Conservation (phyloP, 2,329 filamentous ascomycete species). For the Ophiocordyceps camponoti-saundersi region DNA sequence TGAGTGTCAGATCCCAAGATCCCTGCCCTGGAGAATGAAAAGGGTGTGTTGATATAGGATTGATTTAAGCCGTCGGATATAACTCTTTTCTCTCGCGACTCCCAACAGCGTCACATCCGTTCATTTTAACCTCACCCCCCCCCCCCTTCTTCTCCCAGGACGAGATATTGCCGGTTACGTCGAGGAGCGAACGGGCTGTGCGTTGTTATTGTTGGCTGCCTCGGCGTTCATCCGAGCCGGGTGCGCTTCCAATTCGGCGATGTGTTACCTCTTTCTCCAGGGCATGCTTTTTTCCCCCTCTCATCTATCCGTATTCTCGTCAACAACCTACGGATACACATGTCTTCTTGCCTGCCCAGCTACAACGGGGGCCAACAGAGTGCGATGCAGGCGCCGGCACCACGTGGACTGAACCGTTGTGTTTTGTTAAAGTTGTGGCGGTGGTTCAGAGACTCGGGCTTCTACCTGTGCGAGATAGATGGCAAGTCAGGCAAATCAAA, state of each 20-base stretch:
- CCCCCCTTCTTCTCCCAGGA: background rate
- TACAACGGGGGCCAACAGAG: no score
- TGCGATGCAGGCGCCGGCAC: background rate
- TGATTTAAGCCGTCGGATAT: background rate
- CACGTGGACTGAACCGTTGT: slow-evolving; percentile 1
- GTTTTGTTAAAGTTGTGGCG: background rate
- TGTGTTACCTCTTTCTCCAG: background rate
- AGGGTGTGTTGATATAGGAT: background rate
- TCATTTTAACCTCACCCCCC: background rate
- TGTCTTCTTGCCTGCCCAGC: background rate
- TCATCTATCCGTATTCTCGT: no score
- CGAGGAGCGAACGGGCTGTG: background rate
- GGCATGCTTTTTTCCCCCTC: background rate
- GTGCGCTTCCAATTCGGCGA: slow-evolving; percentile 1
- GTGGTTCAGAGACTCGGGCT: background rate
- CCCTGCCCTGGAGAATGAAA: background rate
- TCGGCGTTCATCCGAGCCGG: background rate
- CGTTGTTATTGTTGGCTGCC: background rate
- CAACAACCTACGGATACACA: no score
- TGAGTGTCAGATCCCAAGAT: slow-evolving; percentile 5
- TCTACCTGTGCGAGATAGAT: background rate
- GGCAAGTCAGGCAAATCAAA: background rate
- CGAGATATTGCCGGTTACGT: background rate
- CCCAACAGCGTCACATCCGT: background rate
- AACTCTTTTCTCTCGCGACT: background rate